Percentiles rank a stretch among this genome's conserved stretches.
Conservation (phyloP, 2,329 filamentous ascomycete genomes). For the Trichoderma asperellum region DNA sequence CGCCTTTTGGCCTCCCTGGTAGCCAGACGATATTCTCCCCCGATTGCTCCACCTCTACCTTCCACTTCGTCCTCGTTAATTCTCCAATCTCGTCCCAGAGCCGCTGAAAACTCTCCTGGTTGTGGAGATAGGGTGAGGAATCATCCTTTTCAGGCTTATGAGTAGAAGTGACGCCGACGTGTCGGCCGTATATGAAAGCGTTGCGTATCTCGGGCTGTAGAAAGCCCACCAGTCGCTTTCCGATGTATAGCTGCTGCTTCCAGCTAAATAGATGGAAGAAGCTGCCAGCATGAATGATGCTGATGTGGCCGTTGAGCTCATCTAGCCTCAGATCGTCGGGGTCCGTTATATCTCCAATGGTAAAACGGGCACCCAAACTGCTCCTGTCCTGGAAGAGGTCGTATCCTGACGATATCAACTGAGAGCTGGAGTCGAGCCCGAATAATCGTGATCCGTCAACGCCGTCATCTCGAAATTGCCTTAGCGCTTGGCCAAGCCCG, state of each 20-base stretch:
- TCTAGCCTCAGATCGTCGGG: conserved; percentile 44
- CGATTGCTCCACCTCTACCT: conserved; percentile 47
- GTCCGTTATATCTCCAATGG: conserved; percentile 56
- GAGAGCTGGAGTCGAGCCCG: conserved; percentile 53
- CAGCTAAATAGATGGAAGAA: conserved; percentile 57
- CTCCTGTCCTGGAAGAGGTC: conserved; percentile 65
- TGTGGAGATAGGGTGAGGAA: conserved; percentile 51
- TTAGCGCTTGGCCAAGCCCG: conserved; percentile 54
- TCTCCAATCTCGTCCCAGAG: conserved; percentile 59
- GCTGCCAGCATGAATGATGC: conserved; percentile 53
- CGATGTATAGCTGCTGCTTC: conserved; percentile 51
- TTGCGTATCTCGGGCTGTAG: conserved; percentile 50
- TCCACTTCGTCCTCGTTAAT: conserved; percentile 55
- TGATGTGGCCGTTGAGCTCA: conserved; percentile 47
- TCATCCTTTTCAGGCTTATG: conserved; percentile 32
- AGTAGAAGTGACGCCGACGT: conserved; percentile 48
- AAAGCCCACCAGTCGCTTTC: conserved; percentile 50
- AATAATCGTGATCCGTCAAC: conserved; percentile 53
- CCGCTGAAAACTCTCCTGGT: conserved; percentile 53
- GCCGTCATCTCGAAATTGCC: conserved; percentile 56
- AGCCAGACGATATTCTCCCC: conserved; percentile 35
- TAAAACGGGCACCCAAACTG: conserved; percentile 52
- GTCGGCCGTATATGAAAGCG: conserved; percentile 55
- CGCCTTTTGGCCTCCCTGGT: conserved; percentile 36
- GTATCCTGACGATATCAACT: conserved; percentile 63